phyloP scores from a whole-genome alignment of 768 basidiomycete species.

The Panellus pusillus region DNA sequence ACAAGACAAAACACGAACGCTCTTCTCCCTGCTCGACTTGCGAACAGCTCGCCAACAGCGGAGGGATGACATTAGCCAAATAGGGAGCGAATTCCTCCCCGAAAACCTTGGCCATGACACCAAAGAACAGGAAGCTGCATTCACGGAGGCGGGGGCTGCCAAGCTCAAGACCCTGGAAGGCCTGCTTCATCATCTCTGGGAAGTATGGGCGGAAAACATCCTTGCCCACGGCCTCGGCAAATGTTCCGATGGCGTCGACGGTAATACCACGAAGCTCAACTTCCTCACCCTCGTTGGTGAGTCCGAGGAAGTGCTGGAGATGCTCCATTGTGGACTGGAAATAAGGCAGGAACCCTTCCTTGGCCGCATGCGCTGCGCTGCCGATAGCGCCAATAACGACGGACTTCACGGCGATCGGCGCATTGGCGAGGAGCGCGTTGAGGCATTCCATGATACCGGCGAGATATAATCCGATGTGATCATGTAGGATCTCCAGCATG shows the following conservation, averaged over 20 bases:
- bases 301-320: constrained; percentile 83
- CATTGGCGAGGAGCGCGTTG: constrained; percentile 79
- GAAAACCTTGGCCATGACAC: constrained; percentile 97
- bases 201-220: constrained; percentile 96
- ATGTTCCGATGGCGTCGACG: constrained; percentile 98
- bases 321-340: constrained; percentile 90
- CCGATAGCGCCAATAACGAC: constrained; percentile 98
- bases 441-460: constrained; percentile 94
- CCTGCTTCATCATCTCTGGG: constrained; percentile 93
- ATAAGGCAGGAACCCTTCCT: constrained; percentile 87
- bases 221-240: constrained; percentile 94
- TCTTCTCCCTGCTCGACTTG: constrained; percentile 82
- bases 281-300: constrained; percentile 88
- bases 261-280: constrained; percentile 93
- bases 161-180: constrained; percentile 86
- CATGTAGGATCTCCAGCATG: constrained; percentile 90
- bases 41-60: constrained; percentile 77
- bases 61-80: constrained; percentile 82
- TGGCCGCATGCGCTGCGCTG: constrained; percentile 95
- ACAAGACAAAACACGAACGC: constrained; percentile 35
- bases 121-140: constrained; percentile 97
- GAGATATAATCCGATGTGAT: constrained; percentile 89
- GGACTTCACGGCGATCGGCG: constrained; percentile 84
- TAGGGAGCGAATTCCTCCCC: constrained; percentile 91
- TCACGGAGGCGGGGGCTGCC: constrained; percentile 87